phyloP scores from a whole-genome alignment of 176 grass and related monocot species.

The Dactylis glomerata region DNA sequence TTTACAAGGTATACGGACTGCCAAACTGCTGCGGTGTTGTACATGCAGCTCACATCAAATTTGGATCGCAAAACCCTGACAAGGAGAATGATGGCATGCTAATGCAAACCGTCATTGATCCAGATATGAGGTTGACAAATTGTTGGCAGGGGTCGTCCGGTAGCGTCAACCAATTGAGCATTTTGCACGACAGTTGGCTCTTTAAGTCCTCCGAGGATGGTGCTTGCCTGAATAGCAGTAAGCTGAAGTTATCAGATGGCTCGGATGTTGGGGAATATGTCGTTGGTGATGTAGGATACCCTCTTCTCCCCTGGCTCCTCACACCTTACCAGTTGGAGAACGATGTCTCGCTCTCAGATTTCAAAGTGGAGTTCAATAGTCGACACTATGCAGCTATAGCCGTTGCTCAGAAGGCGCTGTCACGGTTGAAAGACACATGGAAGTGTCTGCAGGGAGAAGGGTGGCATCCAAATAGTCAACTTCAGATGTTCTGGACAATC shows the following conservation, averaged over 20 bases:
- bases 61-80: not conserved
- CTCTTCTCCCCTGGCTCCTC: not conserved
- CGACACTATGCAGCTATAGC: not conserved
- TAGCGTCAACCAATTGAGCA: not conserved
- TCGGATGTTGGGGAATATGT: no score
- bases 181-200: not conserved
- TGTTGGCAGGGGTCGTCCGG: not conserved
- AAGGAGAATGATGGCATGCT: not conserved
- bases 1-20: constrained; percentile 38
- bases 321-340: not conserved
- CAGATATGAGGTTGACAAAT: not conserved
- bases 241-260: not conserved
- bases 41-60: constrained; percentile 39
- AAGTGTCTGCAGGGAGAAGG: not conserved
- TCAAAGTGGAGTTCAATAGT: not conserved
- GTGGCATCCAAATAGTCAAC: not conserved
- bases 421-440: not conserved
- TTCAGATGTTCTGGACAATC: not conserved
- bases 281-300: no score
- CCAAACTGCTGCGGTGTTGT: constrained; percentile 64
- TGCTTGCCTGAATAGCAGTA: not conserved
- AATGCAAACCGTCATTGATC: not conserved
- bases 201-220: not conserved
- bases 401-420: not conserved
- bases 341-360: not conserved